Conservation (phyloP, 176 grass and related monocot species). For the Chloris gayana region DNA sequence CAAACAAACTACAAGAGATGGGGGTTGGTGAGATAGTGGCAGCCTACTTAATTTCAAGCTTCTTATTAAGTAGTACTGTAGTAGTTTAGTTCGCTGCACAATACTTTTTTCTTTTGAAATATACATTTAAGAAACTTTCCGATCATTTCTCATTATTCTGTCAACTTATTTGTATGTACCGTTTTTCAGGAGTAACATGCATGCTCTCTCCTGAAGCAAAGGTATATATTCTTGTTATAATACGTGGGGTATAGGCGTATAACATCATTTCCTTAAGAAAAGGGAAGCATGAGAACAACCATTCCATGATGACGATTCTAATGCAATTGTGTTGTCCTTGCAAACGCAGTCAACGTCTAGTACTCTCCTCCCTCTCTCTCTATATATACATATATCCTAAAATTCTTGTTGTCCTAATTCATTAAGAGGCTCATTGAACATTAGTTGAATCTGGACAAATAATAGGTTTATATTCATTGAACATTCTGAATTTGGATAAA, state of each 20-base stretch:
- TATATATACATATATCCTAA: too few relatives aligned
- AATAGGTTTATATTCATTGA: too few relatives aligned
- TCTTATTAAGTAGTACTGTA: neutral
- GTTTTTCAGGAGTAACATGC: neutral
- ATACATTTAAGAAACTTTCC: neutral
- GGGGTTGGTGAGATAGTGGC: conserved; percentile 35
- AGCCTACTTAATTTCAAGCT: neutral
- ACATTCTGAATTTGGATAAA: too few relatives aligned
- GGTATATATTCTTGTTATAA: neutral
- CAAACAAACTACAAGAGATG: neutral
- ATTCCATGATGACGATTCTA: neutral
- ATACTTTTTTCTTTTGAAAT: neutral
- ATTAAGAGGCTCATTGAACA: too few relatives aligned
- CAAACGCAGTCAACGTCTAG: neutral
- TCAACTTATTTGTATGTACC: neutral
- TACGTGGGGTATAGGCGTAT: neutral
- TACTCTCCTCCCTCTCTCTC: too few relatives aligned
- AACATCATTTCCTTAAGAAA: neutral
- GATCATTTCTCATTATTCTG: neutral
- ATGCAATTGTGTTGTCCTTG: neutral
- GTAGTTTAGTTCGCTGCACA: neutral
- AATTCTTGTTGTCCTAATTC: too few relatives aligned
- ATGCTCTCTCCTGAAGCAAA: neutral
- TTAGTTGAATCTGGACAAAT: too few relatives aligned
- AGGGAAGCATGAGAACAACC: neutral